phyloP scores from a whole-genome alignment of 176 grass and related monocot genomes.

The Triticum turgidum region DNA sequence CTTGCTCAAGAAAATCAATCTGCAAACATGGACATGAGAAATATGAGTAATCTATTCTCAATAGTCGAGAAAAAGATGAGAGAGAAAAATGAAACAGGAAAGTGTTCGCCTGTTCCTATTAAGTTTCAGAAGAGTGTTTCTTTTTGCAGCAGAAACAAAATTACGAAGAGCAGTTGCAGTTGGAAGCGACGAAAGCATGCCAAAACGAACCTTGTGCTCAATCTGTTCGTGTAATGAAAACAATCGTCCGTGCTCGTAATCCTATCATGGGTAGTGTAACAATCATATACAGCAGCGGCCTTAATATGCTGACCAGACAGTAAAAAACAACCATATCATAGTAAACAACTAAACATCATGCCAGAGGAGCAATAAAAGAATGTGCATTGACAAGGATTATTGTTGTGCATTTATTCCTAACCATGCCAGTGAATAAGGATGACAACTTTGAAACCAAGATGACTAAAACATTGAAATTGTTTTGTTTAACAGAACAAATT shows the following conservation, averaged over 20 bases:
- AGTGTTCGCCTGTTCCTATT: background rate
- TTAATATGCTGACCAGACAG: background rate
- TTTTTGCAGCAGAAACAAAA: conserved; percentile 6
- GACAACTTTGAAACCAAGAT: too few species aligned
- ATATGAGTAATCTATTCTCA: background rate
- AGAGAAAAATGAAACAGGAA: background rate
- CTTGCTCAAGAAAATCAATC: conserved; percentile 81
- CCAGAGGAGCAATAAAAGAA: too few species aligned
- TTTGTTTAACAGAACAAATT: too few species aligned
- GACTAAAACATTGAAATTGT: too few species aligned
- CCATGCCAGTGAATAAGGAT: too few species aligned
- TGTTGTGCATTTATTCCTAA: too few species aligned
- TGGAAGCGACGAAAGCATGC: background rate
- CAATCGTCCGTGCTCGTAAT: conserved; percentile 48
- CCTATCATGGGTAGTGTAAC: conserved; percentile 36
- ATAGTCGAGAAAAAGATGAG: background rate
- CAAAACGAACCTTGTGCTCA: conserved; percentile 64
- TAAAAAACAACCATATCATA: background rate
- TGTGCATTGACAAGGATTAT: too few species aligned
- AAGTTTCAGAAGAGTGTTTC: background rate
- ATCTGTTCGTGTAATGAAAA: conserved; percentile 91
- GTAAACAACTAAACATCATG: background rate
- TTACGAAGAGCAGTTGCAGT: conserved; percentile 12
- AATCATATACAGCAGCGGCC: background rate
- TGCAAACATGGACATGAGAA: conserved; percentile 27